Conservation (phyloP, 2,329 filamentous ascomycete genomes). For the Aspergillus fischeri region DNA sequence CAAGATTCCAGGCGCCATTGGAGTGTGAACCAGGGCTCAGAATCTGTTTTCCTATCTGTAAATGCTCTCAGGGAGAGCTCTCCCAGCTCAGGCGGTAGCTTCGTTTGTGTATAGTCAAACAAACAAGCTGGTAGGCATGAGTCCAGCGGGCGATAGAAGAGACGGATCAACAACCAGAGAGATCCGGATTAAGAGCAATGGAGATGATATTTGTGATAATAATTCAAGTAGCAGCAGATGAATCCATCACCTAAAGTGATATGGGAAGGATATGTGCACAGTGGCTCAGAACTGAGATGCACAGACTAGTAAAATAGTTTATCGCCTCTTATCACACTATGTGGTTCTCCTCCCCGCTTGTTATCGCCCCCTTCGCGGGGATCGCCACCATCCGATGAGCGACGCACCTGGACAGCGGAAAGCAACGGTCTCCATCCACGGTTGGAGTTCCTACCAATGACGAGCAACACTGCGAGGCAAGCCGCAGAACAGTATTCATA, state of each 20-base stretch:
- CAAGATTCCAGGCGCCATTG: slow-evolving; percentile 58
- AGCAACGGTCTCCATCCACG: background rate
- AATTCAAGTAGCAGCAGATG: background rate
- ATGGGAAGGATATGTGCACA: background rate
- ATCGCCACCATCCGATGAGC: slow-evolving; percentile 36
- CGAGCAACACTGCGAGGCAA: background rate
- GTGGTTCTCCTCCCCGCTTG: background rate
- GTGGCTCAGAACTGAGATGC: no score
- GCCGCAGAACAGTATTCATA: background rate
- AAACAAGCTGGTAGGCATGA: background rate
- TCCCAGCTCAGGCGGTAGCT: background rate
- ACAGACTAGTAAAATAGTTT: slow-evolving; percentile 6
- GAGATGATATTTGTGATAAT: background rate
- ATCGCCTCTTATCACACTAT: slow-evolving; percentile 12
- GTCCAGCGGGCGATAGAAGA: background rate
- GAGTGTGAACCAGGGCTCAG: background rate
- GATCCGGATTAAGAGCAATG: background rate
- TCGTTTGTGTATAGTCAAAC: background rate
- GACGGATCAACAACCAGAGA: background rate
- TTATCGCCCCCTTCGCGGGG: slow-evolving; percentile 22
- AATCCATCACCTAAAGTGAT: slow-evolving; percentile 1
- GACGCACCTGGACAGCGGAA: slow-evolving; percentile 1
- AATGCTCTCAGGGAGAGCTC: background rate
- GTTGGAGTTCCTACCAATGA: background rate
- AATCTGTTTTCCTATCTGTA: background rate